These are phyloP conservation scores for Endocalyx cinctus DNA, from an alignment of 2,329 filamentous ascomycete species.

Conservation along the genomic window DNA sequence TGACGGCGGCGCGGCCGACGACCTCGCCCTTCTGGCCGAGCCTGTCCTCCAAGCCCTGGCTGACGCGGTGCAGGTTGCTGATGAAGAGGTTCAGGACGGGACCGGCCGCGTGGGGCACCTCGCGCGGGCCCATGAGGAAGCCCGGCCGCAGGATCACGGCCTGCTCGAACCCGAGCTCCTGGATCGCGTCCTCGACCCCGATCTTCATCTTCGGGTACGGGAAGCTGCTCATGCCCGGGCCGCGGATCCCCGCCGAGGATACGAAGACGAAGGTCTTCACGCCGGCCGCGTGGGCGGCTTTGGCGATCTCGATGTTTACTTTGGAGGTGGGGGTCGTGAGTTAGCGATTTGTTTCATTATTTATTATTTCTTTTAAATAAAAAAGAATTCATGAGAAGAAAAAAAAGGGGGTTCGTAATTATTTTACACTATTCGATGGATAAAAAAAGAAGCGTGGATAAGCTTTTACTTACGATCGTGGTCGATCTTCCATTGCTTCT, in stretches of 20 bases:
- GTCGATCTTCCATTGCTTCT: constrained; percentile 82
- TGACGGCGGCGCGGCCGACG: constrained; percentile 64
- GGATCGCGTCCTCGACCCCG: constrained; percentile 76
- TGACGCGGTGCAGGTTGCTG: constrained; percentile 49
- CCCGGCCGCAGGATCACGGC: constrained; percentile 72
- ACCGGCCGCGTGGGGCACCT: constrained; percentile 57
- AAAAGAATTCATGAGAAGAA: too few relatives aligned
- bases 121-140: constrained; percentile 66
- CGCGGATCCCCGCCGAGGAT: constrained; percentile 50
- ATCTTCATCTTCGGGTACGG: constrained; percentile 70
- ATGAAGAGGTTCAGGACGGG: constrained; percentile 52
- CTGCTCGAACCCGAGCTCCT: constrained; percentile 68
- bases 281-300: constrained; percentile 68
- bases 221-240: constrained; percentile 37
- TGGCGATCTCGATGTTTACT: constrained; percentile 73
- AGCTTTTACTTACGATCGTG: constrained; percentile 58
- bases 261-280: constrained; percentile 74
- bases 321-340: neutral
- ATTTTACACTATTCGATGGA: too few relatives aligned
- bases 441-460: too few relatives aligned
- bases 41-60: constrained; percentile 53
- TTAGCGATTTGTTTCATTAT: too few relatives aligned
- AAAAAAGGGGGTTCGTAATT: too few relatives aligned
- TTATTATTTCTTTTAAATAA: too few relatives aligned
- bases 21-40: constrained; percentile 71